Evolutionary conservation across 2,329 filamentous ascomycete genomes (phyloP), one percentile per base, ranked within the genome.

Genomic region (Blastomyces gilchristii): DNA sequence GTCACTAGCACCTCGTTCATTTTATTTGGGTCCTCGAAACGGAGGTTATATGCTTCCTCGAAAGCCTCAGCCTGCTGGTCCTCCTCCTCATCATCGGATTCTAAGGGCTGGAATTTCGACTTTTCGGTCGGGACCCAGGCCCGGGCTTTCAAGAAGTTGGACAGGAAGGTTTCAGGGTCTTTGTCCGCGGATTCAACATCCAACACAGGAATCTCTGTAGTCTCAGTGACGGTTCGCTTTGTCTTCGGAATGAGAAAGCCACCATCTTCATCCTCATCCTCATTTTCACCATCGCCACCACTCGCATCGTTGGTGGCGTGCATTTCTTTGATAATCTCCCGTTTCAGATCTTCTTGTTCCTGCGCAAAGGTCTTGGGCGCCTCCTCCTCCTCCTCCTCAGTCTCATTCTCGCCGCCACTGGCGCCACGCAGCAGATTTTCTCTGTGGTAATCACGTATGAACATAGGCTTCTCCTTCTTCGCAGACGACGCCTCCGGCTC

Each of bases 31-130:
- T 97, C 90, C 74, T 99, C 94, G 71, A 99, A 99, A 43, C 94
- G 88, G 77, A 97, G 78, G 77, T 99, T 99, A 79, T 96, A 99
- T 4, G 92, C 92, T 67, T 89, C 83, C 77, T 99, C 94, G 71
- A 93, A 96, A 65, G 88, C 85, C 54, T 97, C 93, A 34, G 92
- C 92, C 56, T 85, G 82, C 37, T 84, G 82, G 39, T 89, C 85
- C 53, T 90, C 83, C 7, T 86, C 84, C n/a, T 85, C 90, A 60
- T 97, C 91, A 68, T 99, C 94, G 0, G 91, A 96, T 72, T 97
- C 91, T 63, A 99, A 89, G 0, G 92, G 89, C 69, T 92, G 82
- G 76, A 90, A 91, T 52, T 83, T 83, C 28, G 84, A 81, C 52
- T 80, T 81, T 61, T 84, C 85, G 11, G 83, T 83, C 0, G 89